Evolutionary conservation across 768 basidiomycete species (phyloP).

Genomic region (Mycena crocata): DNA sequence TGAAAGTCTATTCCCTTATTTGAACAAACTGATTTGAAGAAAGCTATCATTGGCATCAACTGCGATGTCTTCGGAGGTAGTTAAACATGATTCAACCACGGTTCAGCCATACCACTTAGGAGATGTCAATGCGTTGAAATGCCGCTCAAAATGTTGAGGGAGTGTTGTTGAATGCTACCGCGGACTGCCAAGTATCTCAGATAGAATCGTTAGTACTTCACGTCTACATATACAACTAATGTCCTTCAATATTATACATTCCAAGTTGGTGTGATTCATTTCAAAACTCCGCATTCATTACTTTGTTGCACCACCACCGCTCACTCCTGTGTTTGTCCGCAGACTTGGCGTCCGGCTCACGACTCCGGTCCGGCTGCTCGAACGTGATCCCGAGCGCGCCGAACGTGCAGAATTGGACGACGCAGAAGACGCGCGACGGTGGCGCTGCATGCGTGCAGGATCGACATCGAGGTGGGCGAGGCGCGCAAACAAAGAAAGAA

Average conservation of each 20-base stretch:
- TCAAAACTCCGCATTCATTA: background rate
- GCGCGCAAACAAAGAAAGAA: conserved; percentile 83
- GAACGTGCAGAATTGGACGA: conserved; percentile 68
- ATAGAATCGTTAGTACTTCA: background rate
- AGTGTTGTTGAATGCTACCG: no score
- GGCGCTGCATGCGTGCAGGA: conserved; percentile 81
- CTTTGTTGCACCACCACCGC: background rate
- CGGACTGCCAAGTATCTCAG: background rate
- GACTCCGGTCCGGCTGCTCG: conserved; percentile 40
- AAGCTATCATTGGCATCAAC: no score
- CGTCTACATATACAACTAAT: background rate
- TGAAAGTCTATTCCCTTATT: no score
- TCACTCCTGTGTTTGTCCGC: conserved; percentile 10
- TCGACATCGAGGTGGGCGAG: conserved; percentile 82
- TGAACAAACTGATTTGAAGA: no score
- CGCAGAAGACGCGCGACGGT: conserved; percentile 80
- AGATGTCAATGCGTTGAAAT: no score
- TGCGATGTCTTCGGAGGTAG: no score
- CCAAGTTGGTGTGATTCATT: background rate
- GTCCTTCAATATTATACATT: background rate
- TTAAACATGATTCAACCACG: no score
- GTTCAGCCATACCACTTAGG: no score
- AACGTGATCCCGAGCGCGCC: conserved; percentile 53
- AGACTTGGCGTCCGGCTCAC: conserved; percentile 30
- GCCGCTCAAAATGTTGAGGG: no score